Percentiles rank a stretch among this genome's conserved stretches.
Conservation (phyloP, 2,329 filamentous ascomycete species). For the Talaromyces sp. region DNA sequence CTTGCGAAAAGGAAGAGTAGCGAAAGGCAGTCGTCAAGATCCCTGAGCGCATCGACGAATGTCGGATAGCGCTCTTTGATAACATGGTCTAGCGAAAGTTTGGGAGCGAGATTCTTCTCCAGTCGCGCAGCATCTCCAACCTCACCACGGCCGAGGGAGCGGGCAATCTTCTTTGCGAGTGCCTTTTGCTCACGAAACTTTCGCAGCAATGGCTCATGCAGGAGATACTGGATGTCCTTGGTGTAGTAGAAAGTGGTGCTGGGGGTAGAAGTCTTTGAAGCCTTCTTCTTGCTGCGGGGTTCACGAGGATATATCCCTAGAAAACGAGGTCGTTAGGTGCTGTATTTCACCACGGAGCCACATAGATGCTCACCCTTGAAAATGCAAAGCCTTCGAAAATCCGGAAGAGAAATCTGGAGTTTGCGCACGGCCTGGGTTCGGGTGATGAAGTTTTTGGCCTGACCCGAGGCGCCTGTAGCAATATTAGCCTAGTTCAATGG, state of each 20-base stretch:
- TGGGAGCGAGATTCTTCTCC: conserved; percentile 85
- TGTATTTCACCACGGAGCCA: background rate
- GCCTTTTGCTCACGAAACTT: conserved; percentile 98
- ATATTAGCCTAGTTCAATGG: conserved; percentile 4
- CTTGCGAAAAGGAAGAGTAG: conserved; percentile 98
- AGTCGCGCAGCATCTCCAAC: conserved; percentile 80
- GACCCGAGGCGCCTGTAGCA: conserved; percentile 67
- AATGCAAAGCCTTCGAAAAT: conserved; percentile 97
- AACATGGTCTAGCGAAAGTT: conserved; percentile 90
- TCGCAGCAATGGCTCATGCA: conserved; percentile 87
- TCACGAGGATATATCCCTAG: conserved; percentile 90
- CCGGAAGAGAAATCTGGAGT: conserved; percentile 91
- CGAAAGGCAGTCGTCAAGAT: conserved; percentile 92
- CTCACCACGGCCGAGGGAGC: conserved; percentile 86
- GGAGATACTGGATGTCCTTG: conserved; percentile 96
- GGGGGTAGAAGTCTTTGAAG: conserved; percentile 79
- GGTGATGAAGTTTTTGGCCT: conserved; percentile 97
- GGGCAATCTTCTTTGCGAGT: conserved; percentile 94
- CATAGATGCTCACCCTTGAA: conserved; percentile 66
- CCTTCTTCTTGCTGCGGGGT: conserved; percentile 95
- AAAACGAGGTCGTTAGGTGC: background rate
- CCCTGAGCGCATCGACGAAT: conserved; percentile 87
- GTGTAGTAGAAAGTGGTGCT: conserved; percentile 89
- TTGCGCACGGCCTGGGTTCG: conserved; percentile 96
- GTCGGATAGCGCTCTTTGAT: conserved; percentile 98